Base-by-base conservation (phyloP, 768 basidiomycete genomes). In the Cantharellus cinnabarinus region DNA sequence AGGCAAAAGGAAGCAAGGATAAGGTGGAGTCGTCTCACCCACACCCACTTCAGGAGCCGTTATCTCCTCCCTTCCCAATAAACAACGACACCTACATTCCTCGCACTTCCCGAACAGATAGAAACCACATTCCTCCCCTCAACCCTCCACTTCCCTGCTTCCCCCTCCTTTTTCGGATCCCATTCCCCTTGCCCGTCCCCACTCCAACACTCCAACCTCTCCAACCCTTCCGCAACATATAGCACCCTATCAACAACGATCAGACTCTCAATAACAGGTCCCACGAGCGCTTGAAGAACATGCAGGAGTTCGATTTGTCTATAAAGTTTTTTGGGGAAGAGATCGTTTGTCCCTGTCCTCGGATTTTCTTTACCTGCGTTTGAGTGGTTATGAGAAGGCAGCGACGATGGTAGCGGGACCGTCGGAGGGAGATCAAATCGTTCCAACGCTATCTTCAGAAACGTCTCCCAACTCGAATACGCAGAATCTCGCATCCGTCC, bases 51-150 rank as follows among this genome's bases (percentile, higher is more conserved):
- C 20, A 29, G 20, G 20, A 1, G 20, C 20, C 20, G 20, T 29
- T 29, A 29, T 29, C 20, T 29, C 20, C 20, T 29, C 20, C 20
- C 20, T 29, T 29, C 20, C 20, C 20, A 29, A 29, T 29, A 29
- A 29, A 82, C 69, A 41, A 80, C 77, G 56, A 85, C 71, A 4
- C 78, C 83, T 59, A 83, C 71, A 67, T 86, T 87, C 64, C 85
- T 70, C 53, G 79, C 83, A 67, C 85, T 87, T 50, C 82, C 84
- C 2, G 75, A 76, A 3, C 72, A 71, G 67, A 86, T 85, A 64
- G 85, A 81, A 61, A 88, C 87, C 48, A 88, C 65, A 67, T 83
- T 85, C 2, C 85, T 71, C 29, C 78, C 64, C 39, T 75, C 71
- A 20, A 77, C 73, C 2, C 63, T 60, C 40, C 55, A 53, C 54